phyloP scores from a whole-genome alignment of 768 basidiomycete species.

The Mycena galericulata region DNA sequence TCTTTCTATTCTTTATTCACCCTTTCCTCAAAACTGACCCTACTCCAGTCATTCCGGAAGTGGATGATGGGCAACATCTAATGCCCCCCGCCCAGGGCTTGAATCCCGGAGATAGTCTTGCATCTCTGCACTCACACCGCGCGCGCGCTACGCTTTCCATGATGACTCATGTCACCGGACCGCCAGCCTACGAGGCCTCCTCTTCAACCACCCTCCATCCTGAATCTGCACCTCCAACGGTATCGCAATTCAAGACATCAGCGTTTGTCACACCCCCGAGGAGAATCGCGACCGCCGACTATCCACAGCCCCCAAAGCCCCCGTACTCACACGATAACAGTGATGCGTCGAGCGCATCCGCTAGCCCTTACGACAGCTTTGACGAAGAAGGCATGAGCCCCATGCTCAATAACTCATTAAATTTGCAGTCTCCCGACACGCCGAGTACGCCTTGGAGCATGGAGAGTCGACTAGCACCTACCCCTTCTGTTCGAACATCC shows the following conservation, averaged over 20 bases:
- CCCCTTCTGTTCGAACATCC: constrained; percentile 33
- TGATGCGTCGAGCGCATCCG: constrained; percentile 20
- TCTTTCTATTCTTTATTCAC: not conserved
- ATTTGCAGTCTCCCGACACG: constrained; percentile 28
- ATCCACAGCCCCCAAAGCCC: not conserved
- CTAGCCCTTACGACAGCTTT: constrained; percentile 22
- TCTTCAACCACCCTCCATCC: constrained; percentile 5
- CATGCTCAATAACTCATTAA: constrained; percentile 26
- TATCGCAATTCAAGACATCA: constrained; percentile 11
- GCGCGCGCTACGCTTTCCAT: constrained; percentile 14
- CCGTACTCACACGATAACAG: constrained; percentile 12
- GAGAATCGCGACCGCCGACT: not conserved
- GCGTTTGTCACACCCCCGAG: not conserved
- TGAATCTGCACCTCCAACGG: constrained; percentile 21
- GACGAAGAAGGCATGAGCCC: constrained; percentile 30
- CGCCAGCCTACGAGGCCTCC: constrained; percentile 29
- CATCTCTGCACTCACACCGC: constrained; percentile 22
- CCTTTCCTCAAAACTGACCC: not conserved
- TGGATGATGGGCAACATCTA: not conserved
- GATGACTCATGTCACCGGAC: constrained; percentile 20
- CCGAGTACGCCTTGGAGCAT: constrained; percentile 27
- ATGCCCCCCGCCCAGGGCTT: not conserved
- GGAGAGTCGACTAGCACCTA: constrained; percentile 22
- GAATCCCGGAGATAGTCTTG: constrained; percentile 17
- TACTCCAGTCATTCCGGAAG: not conserved